A percentile compares a stretch with the other conserved stretches of the same genome.
phyloP scores from a whole-genome alignment of 2,329 filamentous ascomycete species.

The Akanthomyces muscarius region DNA sequence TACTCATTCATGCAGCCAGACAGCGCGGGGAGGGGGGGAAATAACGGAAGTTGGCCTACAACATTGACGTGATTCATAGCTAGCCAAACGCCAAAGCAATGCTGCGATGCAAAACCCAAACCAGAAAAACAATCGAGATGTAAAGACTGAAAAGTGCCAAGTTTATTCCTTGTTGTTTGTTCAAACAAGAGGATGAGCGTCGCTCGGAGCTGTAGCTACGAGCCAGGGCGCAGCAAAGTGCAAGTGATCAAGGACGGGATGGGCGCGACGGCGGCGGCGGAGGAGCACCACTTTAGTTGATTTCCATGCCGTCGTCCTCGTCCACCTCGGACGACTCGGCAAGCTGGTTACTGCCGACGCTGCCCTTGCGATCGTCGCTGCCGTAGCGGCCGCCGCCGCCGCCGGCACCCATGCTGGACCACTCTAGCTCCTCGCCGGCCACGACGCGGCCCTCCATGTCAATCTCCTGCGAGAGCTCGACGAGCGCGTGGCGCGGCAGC shows the following conservation, averaged over 20 bases:
- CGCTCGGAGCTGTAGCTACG: background rate
- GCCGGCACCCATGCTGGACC: conserved; percentile 40
- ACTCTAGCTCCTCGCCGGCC: conserved; percentile 76
- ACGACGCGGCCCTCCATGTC: conserved; percentile 90
- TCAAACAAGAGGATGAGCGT: background rate
- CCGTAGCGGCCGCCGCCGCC: conserved; percentile 36
- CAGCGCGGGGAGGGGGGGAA: background rate
- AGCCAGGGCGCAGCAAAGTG: background rate
- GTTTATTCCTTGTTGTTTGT: background rate
- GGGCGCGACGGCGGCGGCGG: background rate
- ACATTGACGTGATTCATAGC: background rate
- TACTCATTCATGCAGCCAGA: background rate
- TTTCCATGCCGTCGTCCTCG: conserved; percentile 61
- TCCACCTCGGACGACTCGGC: conserved; percentile 55
- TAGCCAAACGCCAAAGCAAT: conserved; percentile 12
- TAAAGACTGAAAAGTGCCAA: background rate
- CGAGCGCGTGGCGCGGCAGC: conserved; percentile 72
- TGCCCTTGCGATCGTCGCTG: conserved; percentile 51
- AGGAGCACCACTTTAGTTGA: conserved; percentile 33
- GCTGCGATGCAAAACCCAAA: conserved; percentile 11
- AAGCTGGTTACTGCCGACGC: conserved; percentile 54
- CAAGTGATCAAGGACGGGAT: background rate
- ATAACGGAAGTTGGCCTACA: background rate
- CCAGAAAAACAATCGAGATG: background rate
- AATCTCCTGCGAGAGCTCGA: conserved; percentile 90